Conservation (phyloP, 805 yeast genomes). For the Komagataella ulmi region DNA sequence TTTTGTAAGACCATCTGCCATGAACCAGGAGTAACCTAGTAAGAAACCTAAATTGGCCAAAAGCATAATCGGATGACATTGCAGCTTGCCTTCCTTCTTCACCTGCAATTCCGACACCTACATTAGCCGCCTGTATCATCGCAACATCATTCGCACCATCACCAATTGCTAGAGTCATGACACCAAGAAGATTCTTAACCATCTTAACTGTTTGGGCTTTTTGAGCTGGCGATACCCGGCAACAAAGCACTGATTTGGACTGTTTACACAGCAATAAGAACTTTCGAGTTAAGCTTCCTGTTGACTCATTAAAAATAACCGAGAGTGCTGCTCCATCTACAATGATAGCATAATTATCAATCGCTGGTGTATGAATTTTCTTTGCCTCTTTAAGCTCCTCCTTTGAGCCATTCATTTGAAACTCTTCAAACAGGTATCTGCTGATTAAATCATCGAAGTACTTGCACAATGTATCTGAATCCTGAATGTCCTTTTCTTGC, state of each 20-base stretch:
- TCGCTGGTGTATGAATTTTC: slow-evolving; percentile 53
- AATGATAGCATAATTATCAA: slow-evolving; percentile 41
- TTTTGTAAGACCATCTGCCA: slow-evolving; percentile 73
- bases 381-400: slow-evolving; percentile 35
- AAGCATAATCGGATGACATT: slow-evolving; percentile 75
- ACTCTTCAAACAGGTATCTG: slow-evolving; percentile 31
- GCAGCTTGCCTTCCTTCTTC: slow-evolving; percentile 83
- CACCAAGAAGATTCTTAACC: slow-evolving; percentile 51
- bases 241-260: slow-evolving; percentile 68
- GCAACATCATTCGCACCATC: slow-evolving; percentile 86
- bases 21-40: slow-evolving; percentile 57
- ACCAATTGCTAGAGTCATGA: slow-evolving; percentile 72
- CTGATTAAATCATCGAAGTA: slow-evolving; percentile 19
- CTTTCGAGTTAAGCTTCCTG: slow-evolving; percentile 24
- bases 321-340: slow-evolving; percentile 60
- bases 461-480: slow-evolving; percentile 9
- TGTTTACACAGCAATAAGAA: slow-evolving; percentile 63
- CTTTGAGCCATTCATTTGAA: slow-evolving; percentile 27
- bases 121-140: slow-evolving; percentile 78
- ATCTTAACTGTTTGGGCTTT: slow-evolving; percentile 62
- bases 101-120: slow-evolving; percentile 81
- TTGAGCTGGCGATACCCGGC: slow-evolving; percentile 77
- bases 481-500: not conserved
- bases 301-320: slow-evolving; percentile 25
- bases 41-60: slow-evolving; percentile 66